A percentile compares a stretch with the other conserved stretches of the same genome.
Evolutionary conservation across 441 rosid genomes (phyloP).

Genomic region (Gossypium lobatum): DNA sequence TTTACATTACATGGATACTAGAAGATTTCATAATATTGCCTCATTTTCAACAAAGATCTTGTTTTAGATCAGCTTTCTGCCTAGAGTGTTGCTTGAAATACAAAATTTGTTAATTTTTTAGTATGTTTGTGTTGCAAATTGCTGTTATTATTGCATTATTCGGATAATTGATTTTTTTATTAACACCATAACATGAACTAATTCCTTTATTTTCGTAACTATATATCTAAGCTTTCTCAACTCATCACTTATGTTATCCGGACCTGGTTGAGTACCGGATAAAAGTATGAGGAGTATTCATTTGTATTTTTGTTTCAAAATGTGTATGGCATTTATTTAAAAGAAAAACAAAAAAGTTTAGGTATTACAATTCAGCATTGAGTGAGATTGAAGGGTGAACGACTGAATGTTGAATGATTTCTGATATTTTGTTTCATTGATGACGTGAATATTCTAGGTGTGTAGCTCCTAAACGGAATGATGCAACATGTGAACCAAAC

Average conservation of each 20-base stretch:
- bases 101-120: background rate
- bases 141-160: background rate
- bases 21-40: background rate
- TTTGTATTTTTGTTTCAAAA: background rate
- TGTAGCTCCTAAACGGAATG: constrained; percentile 28
- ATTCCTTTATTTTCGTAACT: too few species aligned
- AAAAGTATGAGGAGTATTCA: background rate
- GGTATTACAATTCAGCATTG: background rate
- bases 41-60: background rate
- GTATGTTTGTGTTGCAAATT: background rate
- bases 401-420: background rate
- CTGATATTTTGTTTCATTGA: constrained; percentile 21
- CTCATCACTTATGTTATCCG: background rate
- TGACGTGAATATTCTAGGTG: constrained; percentile 34
- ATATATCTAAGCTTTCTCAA: background rate
- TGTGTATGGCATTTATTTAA: background rate
- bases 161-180: background rate
- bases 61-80: background rate
- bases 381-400: background rate
- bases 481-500: constrained; percentile 29
- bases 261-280: background rate
- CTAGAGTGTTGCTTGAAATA: background rate
- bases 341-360: background rate
- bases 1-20: background rate
- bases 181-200: background rate